Evolutionary conservation across 305 asterid genomes (phyloP), one percentile per base, ranked within the genome.

Genomic region (Rubia peregrina): DNA sequence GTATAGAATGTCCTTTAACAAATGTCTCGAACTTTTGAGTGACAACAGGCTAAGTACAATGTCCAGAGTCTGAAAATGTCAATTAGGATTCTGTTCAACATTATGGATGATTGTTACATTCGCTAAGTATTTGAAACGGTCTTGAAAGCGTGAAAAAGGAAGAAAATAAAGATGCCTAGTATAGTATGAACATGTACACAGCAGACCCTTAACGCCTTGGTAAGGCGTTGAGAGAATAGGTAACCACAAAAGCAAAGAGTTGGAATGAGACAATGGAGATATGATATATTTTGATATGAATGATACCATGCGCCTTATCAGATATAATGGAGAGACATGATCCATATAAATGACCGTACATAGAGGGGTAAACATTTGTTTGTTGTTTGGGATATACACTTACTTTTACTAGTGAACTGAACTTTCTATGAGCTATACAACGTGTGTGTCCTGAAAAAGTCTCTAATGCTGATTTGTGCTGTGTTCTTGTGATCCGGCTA

Each of bases 401-500:
- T 30, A 30, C 33, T 30, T 30, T 30, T 30, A 30, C 33, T 1
- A 30, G 33, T 30, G 53, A 48, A 48, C 1, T 51, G 57, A 16
- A 51, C 16, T 51, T 51, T 49, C 57, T 51, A 6, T 16, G 57
- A 21, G 21, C 57, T 51, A 51, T 16, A n/a, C 9, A 16, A 16
- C 8, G 8, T 17, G 22, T 51, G 3, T 51, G 57, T 16, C 22
- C 5, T 56, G 36, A 56, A 21, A 7, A 56, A 9, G 9, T 55
- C 26, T 9, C 5, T 8, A 5, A 63, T 80, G 81, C 59, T 81
- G 82, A 80, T 75, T 77, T 73, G 79, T 71, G 72, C 79, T 69
- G 81, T 44, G 33, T 79, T 77, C 70, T 80, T 84, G 85, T 79
- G 77, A 80, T 87, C 81, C 80, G 79, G 81, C 86, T 72, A 76